Evolutionary conservation across 306 rosid genomes (phyloP).

Genomic region (Sphenostylis stenocarpa): DNA sequence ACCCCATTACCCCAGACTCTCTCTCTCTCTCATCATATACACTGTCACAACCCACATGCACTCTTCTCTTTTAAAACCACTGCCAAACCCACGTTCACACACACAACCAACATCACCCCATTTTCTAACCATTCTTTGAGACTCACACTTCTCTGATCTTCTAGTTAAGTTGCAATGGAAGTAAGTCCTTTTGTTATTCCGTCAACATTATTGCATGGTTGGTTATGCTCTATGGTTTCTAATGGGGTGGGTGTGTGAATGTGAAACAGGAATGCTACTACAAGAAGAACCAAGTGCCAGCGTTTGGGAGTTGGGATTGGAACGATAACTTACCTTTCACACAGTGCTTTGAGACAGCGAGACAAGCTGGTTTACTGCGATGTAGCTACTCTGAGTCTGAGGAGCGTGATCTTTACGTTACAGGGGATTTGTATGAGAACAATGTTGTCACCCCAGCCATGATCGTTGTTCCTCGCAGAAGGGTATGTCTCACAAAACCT

Average conservation of each 20-base stretch:
- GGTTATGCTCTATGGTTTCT: background rate
- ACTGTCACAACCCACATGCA: conserved; percentile 14
- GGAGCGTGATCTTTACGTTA: conserved; percentile 69
- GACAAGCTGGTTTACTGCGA: conserved; percentile 54
- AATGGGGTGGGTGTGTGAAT: background rate
- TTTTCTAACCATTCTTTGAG: conserved; percentile 27
- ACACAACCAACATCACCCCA: background rate
- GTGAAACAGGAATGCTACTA: conserved; percentile 55
- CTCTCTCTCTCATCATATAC: conserved; percentile 14
- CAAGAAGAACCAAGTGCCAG: conserved; percentile 64
- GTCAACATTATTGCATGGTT: background rate
- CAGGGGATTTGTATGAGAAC: conserved; percentile 69
- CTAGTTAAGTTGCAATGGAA: conserved; percentile 34
- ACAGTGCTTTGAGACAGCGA: conserved; percentile 83
- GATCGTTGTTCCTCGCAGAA: conserved; percentile 83
- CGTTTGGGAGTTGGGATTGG: conserved; percentile 98
- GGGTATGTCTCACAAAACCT: conserved; percentile 39
- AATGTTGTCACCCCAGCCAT: conserved; percentile 80
- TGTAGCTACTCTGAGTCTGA: conserved; percentile 56
- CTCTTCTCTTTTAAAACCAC: conserved; percentile 40
- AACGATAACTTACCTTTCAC: conserved; percentile 79
- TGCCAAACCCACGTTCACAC: conserved; percentile 38
- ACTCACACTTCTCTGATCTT: background rate
- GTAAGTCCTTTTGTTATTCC: conserved; percentile 29
- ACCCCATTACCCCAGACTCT: conserved; percentile 23